Evolutionary conservation across 257 asterid genomes (phyloP).

Genomic region (Lavandula angustifolia): DNA sequence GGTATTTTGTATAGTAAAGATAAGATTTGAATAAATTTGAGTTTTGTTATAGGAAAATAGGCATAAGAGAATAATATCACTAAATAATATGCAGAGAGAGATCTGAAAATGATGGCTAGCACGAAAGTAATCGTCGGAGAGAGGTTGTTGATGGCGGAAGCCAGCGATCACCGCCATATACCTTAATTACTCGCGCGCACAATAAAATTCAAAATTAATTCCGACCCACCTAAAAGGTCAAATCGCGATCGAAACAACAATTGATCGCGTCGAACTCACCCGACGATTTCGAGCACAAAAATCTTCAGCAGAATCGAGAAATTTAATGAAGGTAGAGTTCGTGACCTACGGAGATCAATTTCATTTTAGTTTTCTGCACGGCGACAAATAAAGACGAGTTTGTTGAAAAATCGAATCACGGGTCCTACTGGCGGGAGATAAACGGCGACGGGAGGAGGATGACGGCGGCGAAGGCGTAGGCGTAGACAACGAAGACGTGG

Average conservation of each 20-base stretch:
- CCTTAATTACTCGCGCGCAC: slow-evolving; percentile 28
- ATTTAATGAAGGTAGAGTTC: slow-evolving; percentile 56
- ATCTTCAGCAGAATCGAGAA: slow-evolving; percentile 55
- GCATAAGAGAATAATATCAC: no score
- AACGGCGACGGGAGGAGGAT: slow-evolving; percentile 69
- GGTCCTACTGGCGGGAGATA: slow-evolving; percentile 46
- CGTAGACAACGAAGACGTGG: slow-evolving; percentile 73
- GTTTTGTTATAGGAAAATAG: no score
- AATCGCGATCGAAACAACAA: background rate
- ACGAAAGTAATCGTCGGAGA: slow-evolving; percentile 77
- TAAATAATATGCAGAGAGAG: background rate
- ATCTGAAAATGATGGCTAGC: slow-evolving; percentile 67
- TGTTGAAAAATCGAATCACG: background rate
- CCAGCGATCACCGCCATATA: slow-evolving; percentile 66
- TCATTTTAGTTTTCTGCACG: background rate
- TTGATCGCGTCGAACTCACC: slow-evolving; percentile 41
- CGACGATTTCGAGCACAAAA: slow-evolving; percentile 66
- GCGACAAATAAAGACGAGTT: background rate
- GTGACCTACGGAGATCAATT: slow-evolving; percentile 48
- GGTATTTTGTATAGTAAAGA: no score
- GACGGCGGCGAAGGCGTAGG: slow-evolving; percentile 72
- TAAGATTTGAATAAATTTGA: no score
- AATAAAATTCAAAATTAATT: background rate
- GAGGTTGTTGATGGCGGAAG: slow-evolving; percentile 82
- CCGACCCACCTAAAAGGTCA: background rate